Evolutionary conservation across 164 flowering plant genomes (phyloP), one percentile per base, ranked within the genome.

Genomic region (Dillenia suffruticosa): DNA sequence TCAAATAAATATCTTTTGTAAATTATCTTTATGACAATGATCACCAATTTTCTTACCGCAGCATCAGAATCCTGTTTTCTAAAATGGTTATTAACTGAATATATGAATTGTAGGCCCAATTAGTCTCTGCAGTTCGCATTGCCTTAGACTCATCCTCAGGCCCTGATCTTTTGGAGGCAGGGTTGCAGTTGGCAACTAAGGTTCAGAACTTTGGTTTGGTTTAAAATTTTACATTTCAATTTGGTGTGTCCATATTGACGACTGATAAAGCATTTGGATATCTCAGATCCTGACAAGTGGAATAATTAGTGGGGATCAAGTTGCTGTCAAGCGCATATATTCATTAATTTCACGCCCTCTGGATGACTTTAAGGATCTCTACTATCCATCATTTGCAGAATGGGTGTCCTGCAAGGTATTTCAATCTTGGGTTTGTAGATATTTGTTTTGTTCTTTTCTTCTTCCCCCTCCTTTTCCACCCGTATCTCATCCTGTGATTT

Each of bases 381-480:
- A 85, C 67, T 94, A 88, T 83, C 99, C 99, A 68, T 94, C 99
- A 44, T 94, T 88, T 82, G 93, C 99, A 43, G 99, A 94, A 79
- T 94, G 99, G 99, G 99, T 94, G 56, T 82, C 96, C 51, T 84
- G 90, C 92, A 89, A 86, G 99, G 99, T 91, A 73, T 63, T 17
- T 26, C 9, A 19, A 19, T 19, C 22, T 19, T 19, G 22, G 1
- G 22, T 19, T 1, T 19, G 22, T 19, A 19, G 1, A 19, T 19
- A 19, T 19, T 19, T 19, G 22, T 19, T 19, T 19, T 19, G 1
- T 19, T 19, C 22, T 19, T 19, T 19, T 19, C 22, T 19, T 19
- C 22, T 19, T 19, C 22, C 22, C 22, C 22, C 22, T 19, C 22
- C 22, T 19, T 19, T 19, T 19, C 1, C 22, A 19, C 22, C 22